Percentiles rank a stretch among this genome's conserved stretches.
Conservation (phyloP, 352 stramenopile species). For the Phytophthora ohioensis region DNA sequence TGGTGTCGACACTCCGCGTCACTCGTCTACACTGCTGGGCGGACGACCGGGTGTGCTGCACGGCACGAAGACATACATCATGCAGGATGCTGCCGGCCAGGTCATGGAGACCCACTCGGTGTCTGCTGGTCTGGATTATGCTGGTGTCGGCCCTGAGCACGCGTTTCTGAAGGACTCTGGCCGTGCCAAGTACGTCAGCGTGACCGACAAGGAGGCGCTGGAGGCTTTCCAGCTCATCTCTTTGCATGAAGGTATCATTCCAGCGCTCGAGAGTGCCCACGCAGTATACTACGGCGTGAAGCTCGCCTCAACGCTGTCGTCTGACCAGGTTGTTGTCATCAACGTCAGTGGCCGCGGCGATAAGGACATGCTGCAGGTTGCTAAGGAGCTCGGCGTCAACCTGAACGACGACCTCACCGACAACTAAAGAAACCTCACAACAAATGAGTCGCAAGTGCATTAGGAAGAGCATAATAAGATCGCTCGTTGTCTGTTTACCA, state of each 20-base stretch:
- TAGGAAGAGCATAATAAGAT: constrained; percentile 34
- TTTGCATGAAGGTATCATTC: constrained; percentile 98
- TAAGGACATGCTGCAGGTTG: constrained; percentile 99
- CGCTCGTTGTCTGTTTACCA: constrained; percentile 30
- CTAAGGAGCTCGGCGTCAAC: constrained; percentile 96
- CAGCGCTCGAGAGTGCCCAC: constrained; percentile 97
- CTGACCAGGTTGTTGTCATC: constrained; percentile 96
- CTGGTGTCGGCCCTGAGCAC: constrained; percentile 97
- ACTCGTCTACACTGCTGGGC: constrained; percentile 96
- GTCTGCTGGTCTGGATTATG: constrained; percentile 97
- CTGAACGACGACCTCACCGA: constrained; percentile 87
- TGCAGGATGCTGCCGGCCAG: constrained; percentile 96
- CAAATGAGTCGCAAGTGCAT: constrained; percentile 23
- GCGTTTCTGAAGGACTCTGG: constrained; percentile 97
- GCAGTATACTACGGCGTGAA: constrained; percentile 96
- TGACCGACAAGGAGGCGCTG: constrained; percentile 97
- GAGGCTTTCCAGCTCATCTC: constrained; percentile 97
- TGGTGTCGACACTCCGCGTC: constrained; percentile 86
- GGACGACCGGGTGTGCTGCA: constrained; percentile 97
- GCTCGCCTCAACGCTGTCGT: constrained; percentile 89
- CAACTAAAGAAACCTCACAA: constrained; percentile 41
- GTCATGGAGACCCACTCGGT: constrained; percentile 97
- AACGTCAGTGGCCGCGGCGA: constrained; percentile 98
- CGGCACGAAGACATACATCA: constrained; percentile 97
- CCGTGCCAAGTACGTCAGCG: constrained; percentile 95